phyloP scores from a whole-genome alignment of 192 early-diverging fungal species.

The Oehlia diaphana region DNA sequence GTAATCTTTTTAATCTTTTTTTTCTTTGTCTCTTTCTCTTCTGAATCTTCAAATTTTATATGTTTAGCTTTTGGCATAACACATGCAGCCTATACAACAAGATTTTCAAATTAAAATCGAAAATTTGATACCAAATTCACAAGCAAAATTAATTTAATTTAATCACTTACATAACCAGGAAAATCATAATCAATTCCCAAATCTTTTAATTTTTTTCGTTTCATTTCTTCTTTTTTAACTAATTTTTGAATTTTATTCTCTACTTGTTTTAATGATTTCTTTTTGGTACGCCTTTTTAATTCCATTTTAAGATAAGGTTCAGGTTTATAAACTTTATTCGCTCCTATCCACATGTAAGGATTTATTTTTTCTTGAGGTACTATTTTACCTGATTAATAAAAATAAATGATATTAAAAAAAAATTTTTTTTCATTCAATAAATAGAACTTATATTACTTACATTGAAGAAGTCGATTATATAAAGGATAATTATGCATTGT shows the following conservation, averaged over 20 bases:
- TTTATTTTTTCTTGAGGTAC: constrained; percentile 74
- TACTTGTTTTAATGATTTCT: constrained; percentile 52
- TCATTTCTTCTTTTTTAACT: constrained; percentile 58
- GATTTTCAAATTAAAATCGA: background rate
- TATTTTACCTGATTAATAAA: constrained; percentile 46
- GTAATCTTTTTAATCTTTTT: too few relatives aligned
- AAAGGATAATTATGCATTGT: constrained; percentile 97
- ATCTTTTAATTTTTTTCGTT: constrained; percentile 60
- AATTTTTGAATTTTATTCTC: constrained; percentile 49
- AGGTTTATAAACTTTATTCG: constrained; percentile 67
- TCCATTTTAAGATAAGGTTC: constrained; percentile 62
- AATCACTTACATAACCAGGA: constrained; percentile 54
- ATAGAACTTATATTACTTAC: constrained; percentile 41
- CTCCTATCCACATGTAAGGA: constrained; percentile 68
- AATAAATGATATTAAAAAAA: constrained; percentile 32
- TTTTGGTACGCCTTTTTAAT: constrained; percentile 63
- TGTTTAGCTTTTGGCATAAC: background rate
- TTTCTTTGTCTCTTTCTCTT: background rate
- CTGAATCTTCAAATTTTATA: background rate
- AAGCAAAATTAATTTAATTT: background rate
- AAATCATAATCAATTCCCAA: constrained; percentile 92
- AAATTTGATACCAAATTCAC: background rate
- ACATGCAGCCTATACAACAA: background rate
- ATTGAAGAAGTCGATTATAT: constrained; percentile 76
- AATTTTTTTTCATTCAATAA: background rate